Conservation (phyloP, 2,329 filamentous ascomycete genomes). For the Fusarium lyarnte region DNA sequence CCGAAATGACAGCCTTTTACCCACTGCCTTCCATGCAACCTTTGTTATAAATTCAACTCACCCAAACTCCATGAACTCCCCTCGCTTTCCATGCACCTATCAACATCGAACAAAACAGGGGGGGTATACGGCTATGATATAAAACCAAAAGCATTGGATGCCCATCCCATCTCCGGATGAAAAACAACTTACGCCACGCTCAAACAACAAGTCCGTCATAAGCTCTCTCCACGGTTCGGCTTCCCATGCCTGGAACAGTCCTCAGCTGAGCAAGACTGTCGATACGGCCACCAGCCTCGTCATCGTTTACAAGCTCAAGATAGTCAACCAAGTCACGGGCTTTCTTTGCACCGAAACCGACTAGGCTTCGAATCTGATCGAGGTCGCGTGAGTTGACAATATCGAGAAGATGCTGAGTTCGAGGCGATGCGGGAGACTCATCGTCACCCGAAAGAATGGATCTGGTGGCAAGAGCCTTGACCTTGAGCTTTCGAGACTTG, state of each 20-base stretch:
- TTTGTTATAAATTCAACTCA: constrained; percentile 5
- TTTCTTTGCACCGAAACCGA: constrained; percentile 78
- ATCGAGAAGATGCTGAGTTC: constrained; percentile 69
- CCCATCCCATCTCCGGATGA: constrained; percentile 6
- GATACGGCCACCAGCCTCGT: constrained; percentile 54
- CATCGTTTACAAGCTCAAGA: constrained; percentile 56
- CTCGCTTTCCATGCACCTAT: constrained; percentile 29
- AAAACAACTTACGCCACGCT: constrained; percentile 4
- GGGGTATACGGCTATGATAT: constrained; percentile 40
- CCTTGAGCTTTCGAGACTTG: constrained; percentile 46
- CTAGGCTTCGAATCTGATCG: constrained; percentile 70
- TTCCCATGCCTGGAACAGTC: constrained; percentile 66
- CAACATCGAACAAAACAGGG: constrained; percentile 28
- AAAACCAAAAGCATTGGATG: constrained; percentile 36
- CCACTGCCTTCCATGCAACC: constrained; percentile 34
- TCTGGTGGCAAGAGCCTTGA: constrained; percentile 40
- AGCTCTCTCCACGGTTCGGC: constrained; percentile 65
- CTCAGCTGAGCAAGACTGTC: constrained; percentile 62
- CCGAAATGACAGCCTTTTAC: constrained; percentile 11
- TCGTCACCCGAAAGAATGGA: constrained; percentile 50
- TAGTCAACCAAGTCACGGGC: constrained; percentile 69
- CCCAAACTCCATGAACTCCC: constrained; percentile 36
- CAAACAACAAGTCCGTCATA: constrained; percentile 57
- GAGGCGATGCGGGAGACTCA: constrained; percentile 58
- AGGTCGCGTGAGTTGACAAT: constrained; percentile 80